phyloP scores from a whole-genome alignment of 139 green algal genomes.

The Coccomyxa sp. region DNA sequence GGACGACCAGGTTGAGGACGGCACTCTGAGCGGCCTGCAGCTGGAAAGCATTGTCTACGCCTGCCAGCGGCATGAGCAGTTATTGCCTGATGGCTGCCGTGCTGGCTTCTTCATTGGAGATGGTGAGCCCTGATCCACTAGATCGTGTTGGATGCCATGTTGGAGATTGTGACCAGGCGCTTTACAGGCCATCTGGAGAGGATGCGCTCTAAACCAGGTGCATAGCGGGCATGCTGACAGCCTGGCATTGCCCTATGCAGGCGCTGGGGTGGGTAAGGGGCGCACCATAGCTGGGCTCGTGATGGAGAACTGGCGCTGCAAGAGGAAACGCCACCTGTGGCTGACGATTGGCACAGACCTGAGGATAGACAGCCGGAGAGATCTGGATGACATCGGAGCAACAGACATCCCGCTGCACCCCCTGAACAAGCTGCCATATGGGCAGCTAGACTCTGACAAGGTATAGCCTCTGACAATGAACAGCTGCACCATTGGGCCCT shows the following conservation, averaged over 20 bases:
- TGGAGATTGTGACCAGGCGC: no score
- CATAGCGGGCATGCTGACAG: no score
- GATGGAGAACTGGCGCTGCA: constrained; percentile 34
- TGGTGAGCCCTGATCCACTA: no score
- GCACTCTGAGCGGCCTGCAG: constrained; percentile 30
- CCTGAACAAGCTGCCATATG: constrained; percentile 32
- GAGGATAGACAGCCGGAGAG: constrained; percentile 25
- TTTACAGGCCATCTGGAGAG: background rate
- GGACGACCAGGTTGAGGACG: constrained; percentile 24
- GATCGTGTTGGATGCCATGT: no score
- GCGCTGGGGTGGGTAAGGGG: constrained; percentile 54
- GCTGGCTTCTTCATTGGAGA: constrained; percentile 57
- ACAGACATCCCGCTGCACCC: constrained; percentile 17
- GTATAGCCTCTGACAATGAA: no score
- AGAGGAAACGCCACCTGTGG: constrained; percentile 33
- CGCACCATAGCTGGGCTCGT: constrained; percentile 33
- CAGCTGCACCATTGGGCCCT: no score
- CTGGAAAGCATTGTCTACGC: constrained; percentile 44
- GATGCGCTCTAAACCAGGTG: no score
- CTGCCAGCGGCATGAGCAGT: constrained; percentile 32
- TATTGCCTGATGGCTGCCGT: constrained; percentile 32
- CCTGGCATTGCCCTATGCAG: constrained; percentile 2
- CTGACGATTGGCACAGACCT: constrained; percentile 31
- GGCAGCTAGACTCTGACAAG: constrained; percentile 8
- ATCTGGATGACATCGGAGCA: constrained; percentile 32